These are phyloP conservation scores for Erodium texanum DNA, from an alignment of 441 rosid genomes.

Conservation along the genomic window DNA sequence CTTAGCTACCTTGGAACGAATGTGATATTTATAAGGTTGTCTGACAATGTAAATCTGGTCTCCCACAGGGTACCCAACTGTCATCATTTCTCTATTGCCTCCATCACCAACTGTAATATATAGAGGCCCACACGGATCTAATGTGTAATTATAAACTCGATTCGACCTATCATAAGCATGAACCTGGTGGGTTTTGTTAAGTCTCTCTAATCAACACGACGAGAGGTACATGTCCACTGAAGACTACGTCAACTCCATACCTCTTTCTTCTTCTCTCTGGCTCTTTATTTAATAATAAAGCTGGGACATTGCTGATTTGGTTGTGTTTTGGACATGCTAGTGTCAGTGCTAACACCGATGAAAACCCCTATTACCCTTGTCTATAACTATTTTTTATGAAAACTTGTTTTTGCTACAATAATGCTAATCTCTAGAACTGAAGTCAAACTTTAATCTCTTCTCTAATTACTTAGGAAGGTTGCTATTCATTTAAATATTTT, in stretches of 20 bases:
- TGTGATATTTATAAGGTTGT: conserved; percentile 32
- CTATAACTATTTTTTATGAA: no score
- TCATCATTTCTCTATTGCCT: conserved; percentile 51
- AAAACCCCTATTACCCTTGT: no score
- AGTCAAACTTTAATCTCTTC: no score
- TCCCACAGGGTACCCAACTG: conserved; percentile 38
- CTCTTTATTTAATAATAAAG: no score
- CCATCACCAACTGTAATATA: conserved; percentile 51
- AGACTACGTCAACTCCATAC: conserved; percentile 40
- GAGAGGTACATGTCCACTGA: conserved; percentile 51
- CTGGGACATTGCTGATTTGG: no score
- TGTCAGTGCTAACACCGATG: no score
- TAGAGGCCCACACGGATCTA: conserved; percentile 49
- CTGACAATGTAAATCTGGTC: conserved; percentile 43
- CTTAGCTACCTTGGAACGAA: neutral
- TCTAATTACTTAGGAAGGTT: no score
- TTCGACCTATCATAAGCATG: conserved; percentile 57
- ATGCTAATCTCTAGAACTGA: no score
- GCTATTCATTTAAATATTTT: no score
- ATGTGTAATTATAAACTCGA: conserved; percentile 40
- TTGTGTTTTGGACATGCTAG: no score
- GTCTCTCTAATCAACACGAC: neutral
- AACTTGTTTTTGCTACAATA: no score
- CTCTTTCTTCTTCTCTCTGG: no score
- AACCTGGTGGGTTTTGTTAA: conserved; percentile 25